Conservation (phyloP, 139 green algal species). For the Micractinium conductrix region DNA sequence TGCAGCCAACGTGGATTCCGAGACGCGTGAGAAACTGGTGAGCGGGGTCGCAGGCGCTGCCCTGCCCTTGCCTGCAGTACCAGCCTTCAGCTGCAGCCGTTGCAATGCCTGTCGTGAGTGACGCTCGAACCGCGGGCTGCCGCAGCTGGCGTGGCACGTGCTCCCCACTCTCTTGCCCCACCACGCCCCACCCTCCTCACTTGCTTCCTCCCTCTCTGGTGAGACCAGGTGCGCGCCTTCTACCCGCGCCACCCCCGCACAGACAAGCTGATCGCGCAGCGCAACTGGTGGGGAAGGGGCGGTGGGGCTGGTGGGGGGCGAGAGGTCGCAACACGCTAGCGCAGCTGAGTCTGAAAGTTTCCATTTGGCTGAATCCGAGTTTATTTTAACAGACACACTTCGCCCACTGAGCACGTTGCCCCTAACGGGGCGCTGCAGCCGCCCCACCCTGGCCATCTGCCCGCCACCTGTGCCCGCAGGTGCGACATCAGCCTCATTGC, state of each 20-base stretch:
- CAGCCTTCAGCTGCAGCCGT: too few relatives aligned
- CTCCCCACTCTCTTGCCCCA: too few relatives aligned
- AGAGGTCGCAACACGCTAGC: too few relatives aligned
- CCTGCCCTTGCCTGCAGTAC: neutral
- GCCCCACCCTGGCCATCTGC: neutral
- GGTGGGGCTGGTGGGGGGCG: neutral
- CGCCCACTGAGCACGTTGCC: too few relatives aligned
- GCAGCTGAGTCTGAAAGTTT: too few relatives aligned
- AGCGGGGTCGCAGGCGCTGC: neutral
- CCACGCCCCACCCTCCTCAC: too few relatives aligned
- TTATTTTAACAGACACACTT: too few relatives aligned
- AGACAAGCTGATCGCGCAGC: constrained; percentile 46
- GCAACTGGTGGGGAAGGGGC: constrained; percentile 55
- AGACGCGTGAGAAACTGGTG: constrained; percentile 42
- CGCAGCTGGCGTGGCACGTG: too few relatives aligned
- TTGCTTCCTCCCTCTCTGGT: too few relatives aligned
- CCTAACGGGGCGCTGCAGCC: constrained; percentile 18
- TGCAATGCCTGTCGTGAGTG: too few relatives aligned
- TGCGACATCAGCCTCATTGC: constrained; percentile 36
- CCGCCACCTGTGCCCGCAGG: neutral
- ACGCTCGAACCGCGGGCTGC: too few relatives aligned
- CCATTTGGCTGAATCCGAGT: too few relatives aligned
- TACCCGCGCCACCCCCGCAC: constrained; percentile 16
- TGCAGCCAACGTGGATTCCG: constrained; percentile 35
- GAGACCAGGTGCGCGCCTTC: constrained; percentile 44